phyloP scores from a whole-genome alignment of 768 basidiomycete genomes.

The Galerina marginata region DNA sequence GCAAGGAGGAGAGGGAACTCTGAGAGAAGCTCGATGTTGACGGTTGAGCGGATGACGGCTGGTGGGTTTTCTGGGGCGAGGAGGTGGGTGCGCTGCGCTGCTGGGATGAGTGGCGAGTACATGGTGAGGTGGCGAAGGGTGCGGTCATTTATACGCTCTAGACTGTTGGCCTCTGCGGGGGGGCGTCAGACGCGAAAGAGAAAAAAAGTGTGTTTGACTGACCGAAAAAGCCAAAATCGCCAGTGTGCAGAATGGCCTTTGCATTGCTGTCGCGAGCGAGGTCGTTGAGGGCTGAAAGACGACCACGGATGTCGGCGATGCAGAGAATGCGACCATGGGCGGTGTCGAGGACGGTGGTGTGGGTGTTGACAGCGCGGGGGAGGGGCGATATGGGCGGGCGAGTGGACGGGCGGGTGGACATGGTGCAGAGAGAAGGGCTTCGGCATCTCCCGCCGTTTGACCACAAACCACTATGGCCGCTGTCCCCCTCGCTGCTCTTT shows the following conservation, averaged over 20 bases:
- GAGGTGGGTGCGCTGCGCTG: conserved; percentile 80
- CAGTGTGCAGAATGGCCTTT: conserved; percentile 93
- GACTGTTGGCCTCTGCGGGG: conserved; percentile 68
- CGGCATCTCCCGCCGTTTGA: conserved; percentile 5
- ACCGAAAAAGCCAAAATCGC: conserved; percentile 99
- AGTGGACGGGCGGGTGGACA: too few relatives aligned
- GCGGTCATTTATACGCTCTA: conserved; percentile 92
- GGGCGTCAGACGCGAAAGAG: conserved; percentile 1
- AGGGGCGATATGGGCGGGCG: not conserved
- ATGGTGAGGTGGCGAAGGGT: conserved; percentile 94
- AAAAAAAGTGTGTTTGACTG: conserved; percentile 25
- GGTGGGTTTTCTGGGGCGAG: conserved; percentile 74
- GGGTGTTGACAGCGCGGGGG: conserved; percentile 70
- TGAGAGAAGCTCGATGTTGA: conserved; percentile 81
- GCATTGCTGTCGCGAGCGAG: conserved; percentile 89
- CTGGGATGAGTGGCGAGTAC: conserved; percentile 93
- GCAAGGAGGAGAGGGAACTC: conserved; percentile 93
- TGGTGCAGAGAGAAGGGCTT: not conserved
- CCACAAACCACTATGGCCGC: conserved; percentile 24
- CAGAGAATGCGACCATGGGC: conserved; percentile 89
- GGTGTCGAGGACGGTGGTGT: conserved; percentile 81
- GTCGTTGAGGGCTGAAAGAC: conserved; percentile 86
- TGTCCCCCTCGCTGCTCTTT: conserved; percentile 48
- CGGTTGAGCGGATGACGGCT: conserved; percentile 70
- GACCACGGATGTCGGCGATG: conserved; percentile 92